These are phyloP conservation scores for Rhizomucor pusillus DNA, from an alignment of 371 early-diverging fungal genomes.

Conservation along the genomic window DNA sequence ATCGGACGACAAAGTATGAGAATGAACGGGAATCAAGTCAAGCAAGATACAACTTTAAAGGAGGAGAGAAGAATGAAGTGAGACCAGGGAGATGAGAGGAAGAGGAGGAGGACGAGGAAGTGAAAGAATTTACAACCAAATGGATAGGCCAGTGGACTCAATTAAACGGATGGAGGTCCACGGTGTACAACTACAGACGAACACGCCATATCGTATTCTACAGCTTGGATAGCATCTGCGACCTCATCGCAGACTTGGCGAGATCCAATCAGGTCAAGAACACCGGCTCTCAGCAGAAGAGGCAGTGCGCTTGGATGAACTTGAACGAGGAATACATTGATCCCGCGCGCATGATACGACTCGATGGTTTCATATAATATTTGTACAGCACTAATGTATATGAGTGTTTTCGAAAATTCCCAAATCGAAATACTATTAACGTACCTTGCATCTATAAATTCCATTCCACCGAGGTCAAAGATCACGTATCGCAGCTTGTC, in stretches of 20 bases:
- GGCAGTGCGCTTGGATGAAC: constrained; percentile 61
- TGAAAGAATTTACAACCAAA: no score
- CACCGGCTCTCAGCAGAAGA: constrained; percentile 61
- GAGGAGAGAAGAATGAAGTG: no score
- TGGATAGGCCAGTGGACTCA: no score
- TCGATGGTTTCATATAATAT: constrained; percentile 79
- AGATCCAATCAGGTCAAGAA: constrained; percentile 59
- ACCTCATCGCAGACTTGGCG: constrained; percentile 44
- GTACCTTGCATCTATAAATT: constrained; percentile 78
- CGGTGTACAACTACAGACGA: constrained; percentile 2
- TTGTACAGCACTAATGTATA: constrained; percentile 68
- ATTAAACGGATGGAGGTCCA: no score
- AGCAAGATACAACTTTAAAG: no score
- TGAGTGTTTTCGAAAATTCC: no score
- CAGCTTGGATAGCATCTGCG: constrained; percentile 27
- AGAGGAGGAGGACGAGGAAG: no score
- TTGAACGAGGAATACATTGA: constrained; percentile 77
- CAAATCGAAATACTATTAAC: neutral
- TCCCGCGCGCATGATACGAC: constrained; percentile 67
- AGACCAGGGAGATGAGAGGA: no score
- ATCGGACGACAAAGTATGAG: no score
- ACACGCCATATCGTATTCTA: constrained; percentile 26
- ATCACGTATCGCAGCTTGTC: constrained; percentile 55
- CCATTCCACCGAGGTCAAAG: constrained; percentile 84
- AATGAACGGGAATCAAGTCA: no score